Evolutionary conservation across 2,329 filamentous ascomycete genomes (phyloP).

Genomic region (Cercospora sojina): DNA sequence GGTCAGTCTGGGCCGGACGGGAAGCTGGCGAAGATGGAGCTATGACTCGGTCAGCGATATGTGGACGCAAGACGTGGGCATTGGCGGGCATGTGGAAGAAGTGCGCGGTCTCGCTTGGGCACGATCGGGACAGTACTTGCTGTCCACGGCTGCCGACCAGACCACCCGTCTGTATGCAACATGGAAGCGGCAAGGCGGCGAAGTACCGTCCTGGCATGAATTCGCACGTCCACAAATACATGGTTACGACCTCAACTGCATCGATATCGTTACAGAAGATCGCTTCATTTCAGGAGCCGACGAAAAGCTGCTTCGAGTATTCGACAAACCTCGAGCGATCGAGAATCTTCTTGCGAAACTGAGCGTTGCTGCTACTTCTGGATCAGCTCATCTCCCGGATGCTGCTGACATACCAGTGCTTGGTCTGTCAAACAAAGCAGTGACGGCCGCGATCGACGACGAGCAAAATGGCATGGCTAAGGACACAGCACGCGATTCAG

Average conservation of each 20-base stretch:
- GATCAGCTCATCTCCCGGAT: conserved; percentile 61
- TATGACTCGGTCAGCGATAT: conserved; percentile 60
- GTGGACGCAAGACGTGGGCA: conserved; percentile 75
- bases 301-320: conserved; percentile 96
- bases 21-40: conserved; percentile 88
- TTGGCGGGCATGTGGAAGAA: conserved; percentile 79
- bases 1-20: conserved; percentile 81
- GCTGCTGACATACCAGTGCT: conserved; percentile 93
- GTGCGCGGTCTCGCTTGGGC: conserved; percentile 85
- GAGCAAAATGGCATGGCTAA: conserved; percentile 24
- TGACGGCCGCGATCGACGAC: conserved; percentile 53
- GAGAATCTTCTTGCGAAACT: conserved; percentile 57
- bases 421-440: conserved; percentile 92
- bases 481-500: conserved; percentile 50
- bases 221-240: conserved; percentile 95
- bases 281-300: conserved; percentile 94
- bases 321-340: conserved; percentile 82
- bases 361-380: conserved; percentile 22
- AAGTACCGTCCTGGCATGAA: conserved; percentile 76
- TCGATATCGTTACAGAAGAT: conserved; percentile 69
- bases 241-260: conserved; percentile 95
- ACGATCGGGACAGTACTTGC: conserved; percentile 73
- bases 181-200: conserved; percentile 59
- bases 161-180: conserved; percentile 83
- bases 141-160: conserved; percentile 89